Evolutionary conservation across 495 filamentous ascomycete species (phyloP).

Genomic region (Hypomontagnella monticulosa): DNA sequence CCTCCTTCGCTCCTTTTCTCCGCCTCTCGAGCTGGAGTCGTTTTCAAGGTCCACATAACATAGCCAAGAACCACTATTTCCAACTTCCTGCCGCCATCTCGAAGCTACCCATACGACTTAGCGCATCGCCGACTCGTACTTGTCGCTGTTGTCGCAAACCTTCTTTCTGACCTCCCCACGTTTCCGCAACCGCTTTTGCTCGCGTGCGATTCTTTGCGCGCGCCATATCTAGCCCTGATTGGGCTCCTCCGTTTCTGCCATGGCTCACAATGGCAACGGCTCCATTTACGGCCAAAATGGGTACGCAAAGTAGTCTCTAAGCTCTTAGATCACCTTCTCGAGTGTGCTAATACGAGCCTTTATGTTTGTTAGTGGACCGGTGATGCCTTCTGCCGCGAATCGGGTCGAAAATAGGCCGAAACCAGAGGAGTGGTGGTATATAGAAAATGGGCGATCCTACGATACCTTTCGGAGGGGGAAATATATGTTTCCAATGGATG

Average conservation of each 20-base stretch:
- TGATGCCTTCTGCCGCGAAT: conserved; percentile 21
- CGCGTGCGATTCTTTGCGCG: conserved; percentile 30
- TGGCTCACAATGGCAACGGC: conserved; percentile 44
- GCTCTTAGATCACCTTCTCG: conserved; percentile 30
- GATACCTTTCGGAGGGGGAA: conserved; percentile 65
- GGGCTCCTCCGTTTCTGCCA: conserved; percentile 35
- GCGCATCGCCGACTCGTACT: conserved; percentile 21
- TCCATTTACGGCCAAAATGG: conserved; percentile 37
- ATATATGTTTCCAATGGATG: conserved; percentile 71
- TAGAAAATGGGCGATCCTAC: conserved; percentile 66
- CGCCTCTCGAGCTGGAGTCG: neutral
- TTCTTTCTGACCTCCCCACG: conserved; percentile 11
- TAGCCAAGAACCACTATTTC: conserved; percentile 14
- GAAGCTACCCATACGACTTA: conserved; percentile 27
- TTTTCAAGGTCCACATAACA: conserved; percentile 5
- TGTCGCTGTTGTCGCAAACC: conserved; percentile 33
- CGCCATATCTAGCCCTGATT: conserved; percentile 27
- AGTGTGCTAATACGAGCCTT: conserved; percentile 18
- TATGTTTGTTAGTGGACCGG: conserved; percentile 10
- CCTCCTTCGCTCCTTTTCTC: conserved; percentile 10
- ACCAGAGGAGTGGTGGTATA: conserved; percentile 50
- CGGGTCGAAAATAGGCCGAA: conserved; percentile 44
- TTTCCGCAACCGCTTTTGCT: conserved; percentile 3
- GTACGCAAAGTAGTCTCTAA: conserved; percentile 22
- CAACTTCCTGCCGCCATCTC: conserved; percentile 16